Base-by-base conservation (phyloP, 768 basidiomycete genomes). In the Sporobolomyces roseus region DNA sequence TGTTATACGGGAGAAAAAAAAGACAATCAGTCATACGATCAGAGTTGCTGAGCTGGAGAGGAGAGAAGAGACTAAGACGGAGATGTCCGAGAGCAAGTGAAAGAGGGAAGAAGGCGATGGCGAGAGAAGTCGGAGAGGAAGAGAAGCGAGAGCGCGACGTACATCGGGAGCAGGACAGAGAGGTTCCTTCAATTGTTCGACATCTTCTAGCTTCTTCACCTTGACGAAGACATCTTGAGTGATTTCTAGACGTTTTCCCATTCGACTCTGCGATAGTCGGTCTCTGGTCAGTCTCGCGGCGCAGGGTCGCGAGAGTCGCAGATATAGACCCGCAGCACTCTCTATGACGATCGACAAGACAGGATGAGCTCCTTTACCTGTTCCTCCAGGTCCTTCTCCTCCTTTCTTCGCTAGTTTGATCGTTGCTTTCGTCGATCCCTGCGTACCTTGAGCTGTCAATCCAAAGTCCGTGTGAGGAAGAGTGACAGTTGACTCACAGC, bases 351-450 rank as follows among this genome's bases (percentile, higher is more conserved):
- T 88, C 53, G 83, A 85, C 14, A 92, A 82, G 38, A 89, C 84
- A 1, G 90, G 88, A 45, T 86, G 85, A 14, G 71, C 53, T 9
- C 64, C 64, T 23, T 49, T 55, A 4, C 71, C 71, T 4, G 55
- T 68, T 10, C 67, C 67, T 9, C 23, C 7, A 2, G 56, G 55
- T 0, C 64, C 72, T 3, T 23, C 12, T 54, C 88, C 86, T 71
- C 87, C 86, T 79, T 90, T 90, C 81, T 93, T 93, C 16, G 90
- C 88, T 4, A 93, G 83, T 79, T 88, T 91, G 83, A 92, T 85
- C 58, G 88, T 83, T 38, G 89, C 83, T 46, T 90, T 86, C 0
- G 83, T 78, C 0, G 83, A 0, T 81, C 79, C 19, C 84, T 80
- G 0, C 84, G 82, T 12, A 12, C 23, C 1, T 21, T 33, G 0